Evolutionary conservation across 352 stramenopile species (phyloP).

Genomic region (Pythium folliculosum): DNA sequence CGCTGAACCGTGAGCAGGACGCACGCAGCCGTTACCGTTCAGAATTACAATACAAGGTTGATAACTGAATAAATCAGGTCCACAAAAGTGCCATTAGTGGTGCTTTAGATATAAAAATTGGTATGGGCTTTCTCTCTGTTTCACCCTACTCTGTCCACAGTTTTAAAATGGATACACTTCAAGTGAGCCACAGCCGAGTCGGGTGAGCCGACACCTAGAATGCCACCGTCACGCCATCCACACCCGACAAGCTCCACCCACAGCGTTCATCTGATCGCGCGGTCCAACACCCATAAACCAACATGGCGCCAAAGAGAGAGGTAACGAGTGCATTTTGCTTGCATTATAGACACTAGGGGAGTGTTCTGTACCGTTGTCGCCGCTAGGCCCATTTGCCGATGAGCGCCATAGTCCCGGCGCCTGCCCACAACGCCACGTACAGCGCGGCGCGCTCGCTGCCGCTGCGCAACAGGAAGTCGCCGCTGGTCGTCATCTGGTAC

Average conservation of each 20-base stretch:
- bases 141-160: no score
- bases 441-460: constrained; percentile 38
- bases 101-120: not conserved
- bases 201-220: no score
- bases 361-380: no score
- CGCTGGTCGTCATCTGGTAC: constrained; percentile 72
- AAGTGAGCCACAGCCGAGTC: no score
- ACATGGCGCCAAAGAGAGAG: no score
- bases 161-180: not conserved
- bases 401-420: constrained; percentile 56
- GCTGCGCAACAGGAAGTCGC: constrained; percentile 46
- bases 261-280: no score
- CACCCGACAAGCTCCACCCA: no score
- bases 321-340: no score
- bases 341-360: no score
- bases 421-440: constrained; percentile 49
- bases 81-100: not conserved
- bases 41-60: not conserved
- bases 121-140: no score
- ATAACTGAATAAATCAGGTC: not conserved
- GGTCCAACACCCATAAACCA: no score
- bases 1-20: not conserved
- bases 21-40: not conserved
- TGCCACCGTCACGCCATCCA: no score
- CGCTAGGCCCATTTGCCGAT: constrained; percentile 69